Base-by-base conservation (phyloP, 2,329 filamentous ascomycete species). In the Lizonia empirigonia region DNA sequence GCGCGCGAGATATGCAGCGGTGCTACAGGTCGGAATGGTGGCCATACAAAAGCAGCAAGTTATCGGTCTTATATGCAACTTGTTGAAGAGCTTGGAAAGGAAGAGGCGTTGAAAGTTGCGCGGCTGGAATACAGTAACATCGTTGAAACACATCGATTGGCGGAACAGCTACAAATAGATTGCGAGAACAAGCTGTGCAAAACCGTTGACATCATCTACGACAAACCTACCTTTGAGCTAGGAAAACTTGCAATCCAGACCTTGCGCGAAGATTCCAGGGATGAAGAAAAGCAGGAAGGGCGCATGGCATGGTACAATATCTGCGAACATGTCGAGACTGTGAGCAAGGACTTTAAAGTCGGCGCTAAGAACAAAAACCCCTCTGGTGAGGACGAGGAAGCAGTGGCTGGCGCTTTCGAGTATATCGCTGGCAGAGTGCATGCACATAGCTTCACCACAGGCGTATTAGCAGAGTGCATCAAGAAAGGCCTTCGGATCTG, bases 191-290 rank as follows among this genome's bases (percentile, higher is more conserved):
- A 70, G 29, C 64, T 76, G 8, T 80, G 82, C 57, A 72, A 77
- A 19, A 86, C 84, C 0, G 76, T 85, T 2, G 84, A 87, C 63
- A 71, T 85, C 2, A 72, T 85, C 24, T 85, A 84, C 62, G 80
- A 84, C 40, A 16, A 52, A 10, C 35, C 40, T 10, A 64, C 66
- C 0, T 74, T 71, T 42, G 58, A 68, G 26, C 5, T 36, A 4
- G 71, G 70, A 0, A 66, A 64, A 34, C 15, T 32, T 12, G 63
- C 68, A 0, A 67, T 72, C 29, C 41, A 63, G 10, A 46, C 53
- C 8, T 35, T 73, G 19, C 50, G 49, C 19, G 47, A 27, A 0
- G 67, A 69, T 56, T 59, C 59, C 1, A 53, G n/a, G 0, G 58
- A 60, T 1, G 50, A 67, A 15, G 68, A 73, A 50, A 58, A 52